Evolutionary conservation across 345 rosid genomes (phyloP).

Genomic region (Euphorbia lathyris): DNA sequence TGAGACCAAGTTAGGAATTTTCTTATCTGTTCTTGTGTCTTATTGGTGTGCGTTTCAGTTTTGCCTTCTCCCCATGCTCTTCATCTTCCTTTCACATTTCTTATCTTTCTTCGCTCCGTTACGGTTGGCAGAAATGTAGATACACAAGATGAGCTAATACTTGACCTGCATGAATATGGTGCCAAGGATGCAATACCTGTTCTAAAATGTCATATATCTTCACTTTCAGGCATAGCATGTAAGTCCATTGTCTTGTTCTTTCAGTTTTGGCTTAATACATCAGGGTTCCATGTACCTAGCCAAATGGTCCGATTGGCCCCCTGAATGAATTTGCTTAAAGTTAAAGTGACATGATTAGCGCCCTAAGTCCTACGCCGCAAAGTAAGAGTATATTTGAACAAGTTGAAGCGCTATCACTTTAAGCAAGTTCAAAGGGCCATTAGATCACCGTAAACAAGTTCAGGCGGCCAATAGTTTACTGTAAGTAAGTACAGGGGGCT

Average conservation of each 20-base stretch:
- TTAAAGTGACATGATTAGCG: too few species aligned
- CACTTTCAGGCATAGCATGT: constrained; percentile 54
- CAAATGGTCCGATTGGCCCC: too few species aligned
- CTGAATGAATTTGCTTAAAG: too few species aligned
- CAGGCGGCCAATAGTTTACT: too few species aligned
- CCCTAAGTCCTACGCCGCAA: too few species aligned
- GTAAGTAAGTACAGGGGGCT: too few species aligned
- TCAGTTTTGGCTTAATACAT: too few species aligned
- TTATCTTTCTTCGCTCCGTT: background rate
- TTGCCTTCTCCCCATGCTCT: background rate
- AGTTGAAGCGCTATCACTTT: too few species aligned
- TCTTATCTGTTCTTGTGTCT: background rate
- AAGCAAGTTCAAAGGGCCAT: too few species aligned
- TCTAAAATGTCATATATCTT: constrained; percentile 44
- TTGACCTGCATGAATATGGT: constrained; percentile 40
- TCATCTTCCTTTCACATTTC: background rate
- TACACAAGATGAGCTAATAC: constrained; percentile 23
- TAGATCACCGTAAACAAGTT: too few species aligned
- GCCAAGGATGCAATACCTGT: constrained; percentile 43
- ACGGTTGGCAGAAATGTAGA: constrained; percentile 26
- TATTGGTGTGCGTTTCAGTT: background rate
- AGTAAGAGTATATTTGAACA: too few species aligned
- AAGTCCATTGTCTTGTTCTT: constrained; percentile 15
- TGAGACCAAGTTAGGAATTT: constrained; percentile 41
- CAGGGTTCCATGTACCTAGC: too few species aligned